Evolutionary conservation across 768 basidiomycete species (phyloP), one percentile per base, ranked within the genome.

Genomic region (Mycena kentingensis): DNA sequence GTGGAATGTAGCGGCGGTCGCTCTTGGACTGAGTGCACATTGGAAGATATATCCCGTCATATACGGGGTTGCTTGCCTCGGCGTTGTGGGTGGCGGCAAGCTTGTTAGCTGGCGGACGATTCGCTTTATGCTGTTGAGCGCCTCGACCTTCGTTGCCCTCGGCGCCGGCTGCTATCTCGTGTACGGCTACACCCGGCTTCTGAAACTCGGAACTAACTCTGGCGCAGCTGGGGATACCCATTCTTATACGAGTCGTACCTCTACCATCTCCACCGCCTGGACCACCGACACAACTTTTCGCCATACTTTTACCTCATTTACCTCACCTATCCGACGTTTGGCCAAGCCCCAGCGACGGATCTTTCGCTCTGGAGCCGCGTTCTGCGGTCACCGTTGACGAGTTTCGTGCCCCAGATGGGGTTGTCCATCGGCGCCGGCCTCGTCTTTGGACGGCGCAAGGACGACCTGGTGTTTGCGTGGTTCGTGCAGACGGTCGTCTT

Each of bases 1-100:
- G 37, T 88, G 89, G 84, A 76, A 80, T 43, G 55, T 68, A 3
- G 83, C 92, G 0, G 94, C 92, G 0, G 59, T 90, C 4, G 63
- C 87, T 49, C 76, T 95, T 19, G 97, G 93, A 1, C 60, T 93
- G 34, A 86, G 90, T 55, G 85, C 93, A 0, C 94, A 98, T 62
- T 96, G 93, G 91, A 99, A 99, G 72, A 91, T 99, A 50, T 98
- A 97, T 64, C 97, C 97, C 0, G 76, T 95, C 58, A 82, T 99
- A 50, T 98, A 98, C 66, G 90, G 88, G 0, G 78, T 87, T n/a
- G 81, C 84, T 31, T 85, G 91, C 54, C 70, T 93, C 49, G 81
- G 83, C 1, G 75, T 80, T 36, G 69, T 88, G 42, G 69, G 69
- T 15, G 53, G 63, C 27, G 49, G 62, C 22, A 69, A 66, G 12